Evolutionary conservation across 441 rosid genomes (phyloP), one percentile per base, ranked within the genome.

Genomic region (Euphorbia schlechtendalii): DNA sequence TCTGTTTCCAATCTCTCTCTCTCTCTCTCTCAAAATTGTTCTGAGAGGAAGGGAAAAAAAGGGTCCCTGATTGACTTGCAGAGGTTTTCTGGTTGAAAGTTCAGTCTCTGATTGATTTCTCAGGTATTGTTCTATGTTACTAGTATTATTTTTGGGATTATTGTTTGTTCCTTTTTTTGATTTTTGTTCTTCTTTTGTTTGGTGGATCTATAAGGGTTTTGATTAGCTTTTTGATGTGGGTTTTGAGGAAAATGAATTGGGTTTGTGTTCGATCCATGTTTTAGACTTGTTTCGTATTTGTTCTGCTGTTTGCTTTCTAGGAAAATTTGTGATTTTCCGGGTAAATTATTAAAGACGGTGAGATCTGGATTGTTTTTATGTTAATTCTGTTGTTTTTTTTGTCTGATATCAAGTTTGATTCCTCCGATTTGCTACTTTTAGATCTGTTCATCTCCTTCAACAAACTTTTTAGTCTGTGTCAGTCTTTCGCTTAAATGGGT

Each of bases 351-450:
- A 3, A 56, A 20, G 20, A 54, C 22, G 62, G 62, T 61, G 56
- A 65, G 76, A 74, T 76, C 72, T 54, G 73, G 66, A 58, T 59
- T 7, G 45, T 71, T 28, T 53, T 25, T 15, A 46, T 71, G 64
- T 32, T 74, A 70, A 43, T 70, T n/a, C 8, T 41, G 59, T 52
- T 24, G 14, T 71, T 20, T 55, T 54, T 27, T 30, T 2, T 30
- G 32, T 15, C 38, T 28, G 20, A 25, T 40, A 28, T 62, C 17
- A 2, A 32, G 7, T 36, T 49, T 30, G 12, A 20, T 12, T 57
- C 24, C 46, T 62, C 32, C 48, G 52, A 22, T 69, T 12, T 55
- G 18, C 48, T 30, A 40, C 14, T 67, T 43, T 0, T 40, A 25
- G 22, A 56, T 58, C 61, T 60, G 36, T 22, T 56, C 22, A 21